Conservation (phyloP, 225 moss, liverwort and hornwort genomes). For the Straminergon stramineum region DNA sequence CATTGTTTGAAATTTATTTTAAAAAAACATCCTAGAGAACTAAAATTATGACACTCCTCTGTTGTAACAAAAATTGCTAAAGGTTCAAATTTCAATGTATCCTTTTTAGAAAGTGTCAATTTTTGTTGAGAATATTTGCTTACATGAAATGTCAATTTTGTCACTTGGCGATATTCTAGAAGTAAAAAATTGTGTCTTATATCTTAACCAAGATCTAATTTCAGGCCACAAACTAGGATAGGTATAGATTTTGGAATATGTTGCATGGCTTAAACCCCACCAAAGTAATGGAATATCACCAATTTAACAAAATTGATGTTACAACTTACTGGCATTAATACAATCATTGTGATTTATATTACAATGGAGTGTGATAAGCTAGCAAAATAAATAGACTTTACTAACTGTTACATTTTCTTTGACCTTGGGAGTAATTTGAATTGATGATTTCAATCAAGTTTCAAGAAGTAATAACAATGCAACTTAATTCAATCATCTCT, state of each 20-base stretch:
- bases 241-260: accelerated
- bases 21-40: accelerated
- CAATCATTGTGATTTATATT: background rate
- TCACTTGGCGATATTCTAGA: background rate
- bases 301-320: background rate
- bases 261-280: accelerated
- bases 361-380: background rate
- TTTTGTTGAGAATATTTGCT: background rate
- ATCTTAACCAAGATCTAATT: background rate
- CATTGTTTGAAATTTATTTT: background rate
- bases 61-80: background rate
- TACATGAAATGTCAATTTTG: background rate
- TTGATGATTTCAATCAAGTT: background rate
- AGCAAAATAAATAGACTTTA: background rate
- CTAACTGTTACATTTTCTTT: background rate
- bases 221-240: no score
- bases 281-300: background rate
- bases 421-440: background rate
- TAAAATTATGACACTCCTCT: background rate
- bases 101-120: background rate
- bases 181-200: background rate
- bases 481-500: background rate
- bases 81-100: background rate
- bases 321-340: background rate
- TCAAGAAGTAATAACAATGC: background rate